phyloP scores from a whole-genome alignment of 345 rosid species.

The Camelina sativa region DNA sequence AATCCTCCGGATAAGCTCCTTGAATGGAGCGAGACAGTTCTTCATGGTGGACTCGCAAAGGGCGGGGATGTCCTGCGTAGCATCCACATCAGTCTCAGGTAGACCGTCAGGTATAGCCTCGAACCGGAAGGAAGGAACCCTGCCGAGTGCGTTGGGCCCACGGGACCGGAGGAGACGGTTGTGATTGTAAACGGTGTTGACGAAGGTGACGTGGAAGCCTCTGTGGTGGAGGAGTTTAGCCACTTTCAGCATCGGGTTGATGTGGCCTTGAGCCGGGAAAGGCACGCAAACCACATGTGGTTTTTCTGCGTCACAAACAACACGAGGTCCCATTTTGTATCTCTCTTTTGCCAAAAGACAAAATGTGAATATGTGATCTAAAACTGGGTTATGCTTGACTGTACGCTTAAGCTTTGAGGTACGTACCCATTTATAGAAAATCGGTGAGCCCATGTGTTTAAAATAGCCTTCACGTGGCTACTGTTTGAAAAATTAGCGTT shows the following conservation, averaged over 20 bases:
- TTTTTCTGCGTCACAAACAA: background rate
- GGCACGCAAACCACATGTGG: slow-evolving; percentile 53
- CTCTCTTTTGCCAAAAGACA: background rate
- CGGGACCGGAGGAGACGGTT: slow-evolving; percentile 42
- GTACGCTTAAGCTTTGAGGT: background rate
- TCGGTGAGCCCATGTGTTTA: background rate
- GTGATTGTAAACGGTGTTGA: slow-evolving; percentile 51
- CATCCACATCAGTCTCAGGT: slow-evolving; percentile 24
- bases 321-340: slow-evolving; percentile 3
- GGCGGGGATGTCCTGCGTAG: slow-evolving; percentile 43
- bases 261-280: slow-evolving; percentile 57
- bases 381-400: background rate
- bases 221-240: slow-evolving; percentile 49
- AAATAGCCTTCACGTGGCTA: background rate
- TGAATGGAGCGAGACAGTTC: slow-evolving; percentile 40
- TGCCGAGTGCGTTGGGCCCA: slow-evolving; percentile 34
- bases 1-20: slow-evolving; percentile 8
- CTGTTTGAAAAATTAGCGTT: background rate
- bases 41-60: slow-evolving; percentile 39
- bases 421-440: background rate
- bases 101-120: slow-evolving; percentile 51
- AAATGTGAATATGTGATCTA: background rate
- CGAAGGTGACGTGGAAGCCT: slow-evolving; percentile 57
- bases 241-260: slow-evolving; percentile 51
- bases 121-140: slow-evolving; percentile 41